Base-by-base conservation (phyloP, 2,329 filamentous ascomycete species). In the Tolypocladium capitatum region DNA sequence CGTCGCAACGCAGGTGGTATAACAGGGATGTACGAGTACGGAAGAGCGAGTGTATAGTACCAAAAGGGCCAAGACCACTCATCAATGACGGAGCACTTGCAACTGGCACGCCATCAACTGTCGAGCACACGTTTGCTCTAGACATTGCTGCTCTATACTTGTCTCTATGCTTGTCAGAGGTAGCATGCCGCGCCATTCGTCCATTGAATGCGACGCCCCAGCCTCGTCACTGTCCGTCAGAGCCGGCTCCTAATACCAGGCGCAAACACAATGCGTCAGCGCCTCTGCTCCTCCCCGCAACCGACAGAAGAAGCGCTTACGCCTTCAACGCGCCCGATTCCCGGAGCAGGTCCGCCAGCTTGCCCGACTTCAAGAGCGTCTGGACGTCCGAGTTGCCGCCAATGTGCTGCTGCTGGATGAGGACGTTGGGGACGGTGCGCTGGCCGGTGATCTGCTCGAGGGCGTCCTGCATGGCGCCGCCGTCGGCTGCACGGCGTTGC, bases 361-460 rank as follows among this genome's bases (percentile, higher is more conserved):
- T 60, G 53, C 62, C 66, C 16, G 54, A 51, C 34, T 55, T 60
- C 48, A 86, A 69, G 56, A 92, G 66, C 31, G 60, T 59, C 56
- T 80, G 76, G 47, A 97, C 69, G 55, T 94, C 91, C 24, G 88
- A 94, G 79, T 97, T 97, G 57, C 92, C 92, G 53, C 92, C 92
- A 65, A 98, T 94, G 70, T 96, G 91, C 73, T 94, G 73, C 72
- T 89, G 72, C 58, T 71, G 72, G 69, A 98, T 97, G 75, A 86
- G 97, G 72, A 95, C 85, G 74, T 97, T 97, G 60, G 92, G 92
- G 6, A 98, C 92, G 59, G 86, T 91, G 60, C 81, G 76, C 76
- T 98, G 92, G 65, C 78, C 75, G 49, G 81, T 87, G 59, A 97
- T 78, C 54, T 91, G 77, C 56, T 78, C 67, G 51, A 98, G 85